phyloP scores from a whole-genome alignment of 148 eudicot species.

The Cornus kousa region DNA sequence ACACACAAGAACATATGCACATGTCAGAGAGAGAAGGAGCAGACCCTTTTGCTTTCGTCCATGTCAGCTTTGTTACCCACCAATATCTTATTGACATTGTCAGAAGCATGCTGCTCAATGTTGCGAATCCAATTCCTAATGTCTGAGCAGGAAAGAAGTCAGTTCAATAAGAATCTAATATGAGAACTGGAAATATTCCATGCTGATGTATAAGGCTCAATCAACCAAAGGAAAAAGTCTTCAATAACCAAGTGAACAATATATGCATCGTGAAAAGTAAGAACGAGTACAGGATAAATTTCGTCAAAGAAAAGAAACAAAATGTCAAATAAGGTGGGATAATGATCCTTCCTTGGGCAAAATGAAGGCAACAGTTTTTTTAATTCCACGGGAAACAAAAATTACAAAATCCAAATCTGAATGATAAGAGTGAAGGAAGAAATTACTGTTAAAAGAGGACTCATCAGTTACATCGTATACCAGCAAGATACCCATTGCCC shows the following conservation, averaged over 20 bases:
- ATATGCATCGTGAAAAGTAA: neutral
- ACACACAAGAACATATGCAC: neutral
- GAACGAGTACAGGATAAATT: neutral
- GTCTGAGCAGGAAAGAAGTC: constrained; percentile 34
- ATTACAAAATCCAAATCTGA: neutral
- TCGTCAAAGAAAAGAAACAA: neutral
- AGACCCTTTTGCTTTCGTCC: constrained; percentile 89
- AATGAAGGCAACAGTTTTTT: neutral
- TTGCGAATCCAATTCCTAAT: constrained; percentile 90
- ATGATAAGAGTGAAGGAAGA: constrained; percentile 13
- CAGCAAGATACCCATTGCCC: constrained; percentile 91
- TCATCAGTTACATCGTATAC: constrained; percentile 86
- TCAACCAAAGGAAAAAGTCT: constrained; percentile 1
- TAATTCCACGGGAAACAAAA: neutral
- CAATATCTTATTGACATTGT: constrained; percentile 73
- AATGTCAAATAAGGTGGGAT: neutral
- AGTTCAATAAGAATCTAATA: neutral
- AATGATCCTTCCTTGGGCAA: neutral
- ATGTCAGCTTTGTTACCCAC: constrained; percentile 91
- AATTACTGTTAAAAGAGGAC: constrained; percentile 72
- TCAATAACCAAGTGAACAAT: neutral
- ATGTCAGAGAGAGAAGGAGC: neutral
- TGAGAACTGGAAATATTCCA: neutral
- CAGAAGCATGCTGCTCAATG: constrained; percentile 86
- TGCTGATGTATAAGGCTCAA: neutral